A percentile compares a stretch with the other conserved stretches of the same genome.
phyloP scores from a whole-genome alignment of 345 rosid species.

The Moricandia moricandioides region DNA sequence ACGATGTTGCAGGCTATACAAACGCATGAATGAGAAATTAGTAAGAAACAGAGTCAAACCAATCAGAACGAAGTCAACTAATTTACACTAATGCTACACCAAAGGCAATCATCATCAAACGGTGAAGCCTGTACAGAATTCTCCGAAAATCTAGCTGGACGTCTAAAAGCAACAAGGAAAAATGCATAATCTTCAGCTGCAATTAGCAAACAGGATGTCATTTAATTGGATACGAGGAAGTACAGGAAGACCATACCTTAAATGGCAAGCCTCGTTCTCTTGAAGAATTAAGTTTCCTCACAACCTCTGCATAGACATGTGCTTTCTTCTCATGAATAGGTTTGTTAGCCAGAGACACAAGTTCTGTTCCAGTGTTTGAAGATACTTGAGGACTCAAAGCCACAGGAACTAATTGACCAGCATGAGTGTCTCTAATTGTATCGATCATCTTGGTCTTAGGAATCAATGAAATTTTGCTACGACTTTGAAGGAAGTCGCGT shows the following conservation, averaged over 20 bases:
- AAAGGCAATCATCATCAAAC: constrained; percentile 10
- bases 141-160: not conserved
- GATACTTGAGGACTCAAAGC: constrained; percentile 62
- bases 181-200: constrained; percentile 7
- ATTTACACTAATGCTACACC: not conserved
- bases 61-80: not conserved
- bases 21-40: constrained; percentile 17
- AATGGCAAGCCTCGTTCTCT: constrained; percentile 76
- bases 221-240: not conserved
- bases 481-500: constrained; percentile 90
- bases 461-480: constrained; percentile 78
- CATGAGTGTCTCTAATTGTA: constrained; percentile 41
- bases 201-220: not conserved
- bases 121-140: constrained; percentile 15
- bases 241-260: constrained; percentile 51
- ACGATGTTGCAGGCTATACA: constrained; percentile 73
- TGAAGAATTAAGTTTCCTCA: constrained; percentile 69
- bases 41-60: constrained; percentile 13
- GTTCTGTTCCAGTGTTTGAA: constrained; percentile 55
- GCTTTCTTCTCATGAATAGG: constrained; percentile 76
- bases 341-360: constrained; percentile 58
- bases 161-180: not conserved
- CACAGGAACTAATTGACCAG: constrained; percentile 57
- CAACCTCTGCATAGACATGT: constrained; percentile 73
- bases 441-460: constrained; percentile 63